Evolutionary conservation across 495 filamentous ascomycete species (phyloP).

Genomic region (Chlorociboria aeruginascens): DNA sequence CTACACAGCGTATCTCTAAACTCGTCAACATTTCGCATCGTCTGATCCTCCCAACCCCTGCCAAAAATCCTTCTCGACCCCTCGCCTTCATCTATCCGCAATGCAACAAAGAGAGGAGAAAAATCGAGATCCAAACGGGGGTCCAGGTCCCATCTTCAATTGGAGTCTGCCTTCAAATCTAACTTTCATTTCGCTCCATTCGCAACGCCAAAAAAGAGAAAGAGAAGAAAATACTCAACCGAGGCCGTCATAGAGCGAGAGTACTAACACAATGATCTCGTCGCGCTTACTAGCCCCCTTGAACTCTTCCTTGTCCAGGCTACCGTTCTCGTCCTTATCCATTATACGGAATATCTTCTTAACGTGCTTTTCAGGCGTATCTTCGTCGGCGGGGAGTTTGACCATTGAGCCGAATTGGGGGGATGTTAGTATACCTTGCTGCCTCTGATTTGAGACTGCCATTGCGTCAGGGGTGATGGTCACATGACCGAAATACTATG

Average conservation of each 20-base stretch:
- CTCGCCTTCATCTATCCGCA: no score
- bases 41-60: no score
- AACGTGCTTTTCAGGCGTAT: conserved; percentile 96
- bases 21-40: no score
- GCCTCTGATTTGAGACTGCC: background rate
- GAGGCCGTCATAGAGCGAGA: conserved; percentile 91
- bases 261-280: conserved; percentile 95
- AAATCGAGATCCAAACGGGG: no score
- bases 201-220: no score
- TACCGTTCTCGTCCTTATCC: conserved; percentile 98
- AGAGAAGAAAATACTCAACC: conserved; percentile 38
- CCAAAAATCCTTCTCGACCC: no score
- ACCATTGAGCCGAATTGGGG: conserved; percentile 98
- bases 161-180: no score
- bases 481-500: conserved; percentile 1
- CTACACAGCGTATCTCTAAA: no score
- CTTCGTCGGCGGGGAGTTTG: conserved; percentile 95
- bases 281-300: conserved; percentile 98
- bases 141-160: no score
- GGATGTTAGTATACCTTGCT: background rate
- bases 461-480: background rate
- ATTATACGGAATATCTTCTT: conserved; percentile 99
- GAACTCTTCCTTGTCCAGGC: conserved; percentile 78
- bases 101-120: no score
- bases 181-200: no score